Evolutionary conservation across 169 alveolate species (phyloP).

Genomic region (Plasmodium adleri): DNA sequence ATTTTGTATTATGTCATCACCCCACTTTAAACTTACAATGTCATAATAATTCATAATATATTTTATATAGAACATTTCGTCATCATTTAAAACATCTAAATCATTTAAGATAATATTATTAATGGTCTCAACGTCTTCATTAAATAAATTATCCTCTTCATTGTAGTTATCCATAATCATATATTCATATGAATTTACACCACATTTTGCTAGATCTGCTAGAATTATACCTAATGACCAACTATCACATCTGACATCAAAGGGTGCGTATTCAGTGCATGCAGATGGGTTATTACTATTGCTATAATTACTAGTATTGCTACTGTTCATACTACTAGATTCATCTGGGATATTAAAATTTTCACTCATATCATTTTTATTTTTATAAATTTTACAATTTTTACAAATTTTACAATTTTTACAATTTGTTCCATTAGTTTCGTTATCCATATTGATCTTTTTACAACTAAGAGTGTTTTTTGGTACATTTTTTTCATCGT

Average conservation of each 20-base stretch:
- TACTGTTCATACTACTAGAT: background rate
- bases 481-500: background rate
- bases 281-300: conserved; percentile 12
- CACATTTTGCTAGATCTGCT: conserved; percentile 76
- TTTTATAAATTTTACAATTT: background rate
- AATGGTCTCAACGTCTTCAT: conserved; percentile 7
- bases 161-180: conserved; percentile 24
- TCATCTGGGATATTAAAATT: background rate
- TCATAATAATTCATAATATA: conserved; percentile 64
- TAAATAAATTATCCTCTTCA: background rate
- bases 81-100: conserved; percentile 45
- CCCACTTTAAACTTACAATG: conserved; percentile 51
- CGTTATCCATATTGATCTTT: conserved; percentile 3
- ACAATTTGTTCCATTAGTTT: background rate
- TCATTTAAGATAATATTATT: conserved; percentile 34
- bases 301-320: background rate
- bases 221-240: conserved; percentile 73
- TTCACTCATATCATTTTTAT: background rate
- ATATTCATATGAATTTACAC: conserved; percentile 41
- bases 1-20: conserved; percentile 19
- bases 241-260: conserved; percentile 74
- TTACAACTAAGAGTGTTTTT: conserved; percentile 2
- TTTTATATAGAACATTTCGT: conserved; percentile 45
- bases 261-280: conserved; percentile 51
- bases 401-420: background rate